Base-by-base conservation (phyloP, 1,139 yeast genomes). In the Yamadazyma pseudoaaseri region DNA sequence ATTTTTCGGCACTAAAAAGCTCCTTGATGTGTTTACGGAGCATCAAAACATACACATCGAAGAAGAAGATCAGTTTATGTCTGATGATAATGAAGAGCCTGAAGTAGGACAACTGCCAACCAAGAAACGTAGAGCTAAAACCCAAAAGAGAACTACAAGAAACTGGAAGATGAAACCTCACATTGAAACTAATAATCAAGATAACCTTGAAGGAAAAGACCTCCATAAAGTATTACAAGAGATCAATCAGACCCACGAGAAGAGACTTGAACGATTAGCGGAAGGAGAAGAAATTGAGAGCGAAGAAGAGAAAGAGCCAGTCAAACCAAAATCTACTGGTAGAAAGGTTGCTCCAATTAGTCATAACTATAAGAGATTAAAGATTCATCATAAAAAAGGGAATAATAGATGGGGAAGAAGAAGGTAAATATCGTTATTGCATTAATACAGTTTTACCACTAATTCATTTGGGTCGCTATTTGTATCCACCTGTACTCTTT, bases 61-160 rank as follows among this genome's bases (percentile, higher is more conserved):
- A 6, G 45, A 39, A 15, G 45, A 43, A 28, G 50, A 41, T 16
- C 48, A 36, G 15, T 32, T 26, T 1, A 44, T 36, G 11, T 41
- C 38, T 21, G 35, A 41, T 26, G 42, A 34, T 3, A 41, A 31
- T 11, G 37, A 33, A 2, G 39, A 35, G 16, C 43, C 26, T 5
- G 12, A 20, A 2, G 33, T 9, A 37, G 11, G 11, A 9, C 20
- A n/a, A 6, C 44, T 29, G 55, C 42, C 54, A 36, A 14, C 49
- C 26, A 16, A 54, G 9, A 48, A 29, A 29, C 56, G 48, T 61
- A 62, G 38, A 64, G 63, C 56, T 65, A 61, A 53, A 57, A 61
- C 81, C 0, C 82, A 76, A 33, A 82, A 81, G 59, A 62, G 90
- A 49, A 73, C 79, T 3, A 80, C 87, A 0, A 64, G 82, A 43